phyloP scores from a whole-genome alignment of 441 rosid genomes.

The Raphanus hybrid region DNA sequence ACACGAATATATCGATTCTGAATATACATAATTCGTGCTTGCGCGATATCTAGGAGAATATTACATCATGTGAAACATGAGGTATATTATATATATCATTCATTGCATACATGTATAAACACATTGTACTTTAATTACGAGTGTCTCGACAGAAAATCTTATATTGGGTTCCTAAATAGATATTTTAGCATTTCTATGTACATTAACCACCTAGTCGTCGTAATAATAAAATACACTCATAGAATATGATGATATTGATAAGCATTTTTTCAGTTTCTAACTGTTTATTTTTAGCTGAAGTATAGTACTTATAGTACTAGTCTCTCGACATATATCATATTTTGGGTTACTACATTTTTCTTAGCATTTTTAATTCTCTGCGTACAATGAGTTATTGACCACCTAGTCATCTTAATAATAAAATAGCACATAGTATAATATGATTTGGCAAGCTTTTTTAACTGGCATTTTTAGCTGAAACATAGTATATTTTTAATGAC shows the following conservation, averaged over 20 bases:
- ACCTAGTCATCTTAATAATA: background rate
- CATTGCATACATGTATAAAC: background rate
- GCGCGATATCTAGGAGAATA: background rate
- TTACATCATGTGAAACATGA: background rate
- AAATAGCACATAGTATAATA: background rate
- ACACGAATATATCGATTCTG: background rate
- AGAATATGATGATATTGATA: background rate
- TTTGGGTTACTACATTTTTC: background rate
- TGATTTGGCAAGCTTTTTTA: background rate
- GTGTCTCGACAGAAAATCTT: background rate
- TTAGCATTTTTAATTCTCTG: background rate
- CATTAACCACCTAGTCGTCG: background rate
- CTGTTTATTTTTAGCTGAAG: background rate
- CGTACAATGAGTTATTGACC: background rate
- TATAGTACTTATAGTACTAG: background rate
- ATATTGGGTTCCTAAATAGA: background rate
- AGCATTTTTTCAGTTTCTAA: background rate
- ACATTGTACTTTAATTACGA: background rate
- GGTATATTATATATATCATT: background rate
- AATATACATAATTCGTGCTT: background rate
- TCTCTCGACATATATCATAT: background rate
- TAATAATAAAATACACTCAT: background rate
- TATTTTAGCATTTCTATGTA: background rate
- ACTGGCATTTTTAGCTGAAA: background rate
- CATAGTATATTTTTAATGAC: background rate